Evolutionary conservation across 2,329 filamentous ascomycete genomes (phyloP).

Genomic region (Thermomyces lanuginosus): DNA sequence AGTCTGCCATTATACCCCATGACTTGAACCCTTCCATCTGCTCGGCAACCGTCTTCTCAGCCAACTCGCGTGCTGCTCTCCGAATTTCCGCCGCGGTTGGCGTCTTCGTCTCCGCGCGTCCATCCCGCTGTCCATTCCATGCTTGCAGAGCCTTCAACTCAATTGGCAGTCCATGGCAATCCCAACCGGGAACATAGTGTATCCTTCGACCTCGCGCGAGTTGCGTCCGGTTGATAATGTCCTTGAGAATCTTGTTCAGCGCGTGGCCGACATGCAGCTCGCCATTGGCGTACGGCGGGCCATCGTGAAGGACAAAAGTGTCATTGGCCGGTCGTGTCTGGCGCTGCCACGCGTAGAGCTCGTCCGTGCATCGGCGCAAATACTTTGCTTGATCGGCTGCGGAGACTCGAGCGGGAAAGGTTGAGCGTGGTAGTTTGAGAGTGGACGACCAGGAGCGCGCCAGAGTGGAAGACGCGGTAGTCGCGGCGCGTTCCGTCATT

Average conservation of each 20-base stretch:
- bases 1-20: slow-evolving; percentile 50
- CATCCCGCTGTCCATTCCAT: slow-evolving; percentile 30
- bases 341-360: slow-evolving; percentile 78
- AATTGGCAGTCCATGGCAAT: slow-evolving; percentile 93
- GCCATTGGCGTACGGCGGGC: slow-evolving; percentile 92
- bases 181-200: slow-evolving; percentile 82
- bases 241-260: slow-evolving; percentile 92
- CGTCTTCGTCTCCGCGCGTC: slow-evolving; percentile 7
- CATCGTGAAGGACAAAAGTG: slow-evolving; percentile 77
- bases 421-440: slow-evolving; percentile 57
- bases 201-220: slow-evolving; percentile 62
- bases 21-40: slow-evolving; percentile 44
- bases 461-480: no score
- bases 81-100: slow-evolving; percentile 34
- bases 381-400: slow-evolving; percentile 37
- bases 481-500: slow-evolving; percentile 23
- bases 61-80: slow-evolving; percentile 38
- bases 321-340: slow-evolving; percentile 34
- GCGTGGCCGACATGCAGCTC: slow-evolving; percentile 83
- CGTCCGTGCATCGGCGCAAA: slow-evolving; percentile 64
- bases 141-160: slow-evolving; percentile 79
- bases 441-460: slow-evolving; percentile 52
- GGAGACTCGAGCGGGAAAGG: slow-evolving; percentile 42
- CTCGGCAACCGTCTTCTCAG: slow-evolving; percentile 38
- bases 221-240: slow-evolving; percentile 72